Conservation (phyloP, 2,329 filamentous ascomycete genomes). For the Tolypocladium tundrense region DNA sequence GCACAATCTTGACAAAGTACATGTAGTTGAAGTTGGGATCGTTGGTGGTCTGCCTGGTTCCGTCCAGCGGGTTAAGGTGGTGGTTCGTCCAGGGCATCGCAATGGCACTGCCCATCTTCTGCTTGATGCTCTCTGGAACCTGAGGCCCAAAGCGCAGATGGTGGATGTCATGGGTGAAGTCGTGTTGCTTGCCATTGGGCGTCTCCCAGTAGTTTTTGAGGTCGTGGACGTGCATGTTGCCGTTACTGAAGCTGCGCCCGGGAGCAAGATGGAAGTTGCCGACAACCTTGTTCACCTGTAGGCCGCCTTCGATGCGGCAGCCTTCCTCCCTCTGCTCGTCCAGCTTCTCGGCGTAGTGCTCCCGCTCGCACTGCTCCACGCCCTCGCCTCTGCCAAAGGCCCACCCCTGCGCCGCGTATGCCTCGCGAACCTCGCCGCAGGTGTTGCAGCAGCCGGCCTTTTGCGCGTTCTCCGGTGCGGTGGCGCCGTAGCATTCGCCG, state of each 20-base stretch:
- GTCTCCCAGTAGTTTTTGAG: slow-evolving; percentile 87
- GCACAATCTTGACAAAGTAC: slow-evolving; percentile 99
- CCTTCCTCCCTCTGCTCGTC: slow-evolving; percentile 84
- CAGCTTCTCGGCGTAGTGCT: slow-evolving; percentile 85
- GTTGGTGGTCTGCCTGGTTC: slow-evolving; percentile 61
- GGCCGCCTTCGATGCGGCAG: slow-evolving; percentile 82
- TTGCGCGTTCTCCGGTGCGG: slow-evolving; percentile 54
- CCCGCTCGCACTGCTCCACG: slow-evolving; percentile 89
- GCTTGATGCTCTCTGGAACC: slow-evolving; percentile 60
- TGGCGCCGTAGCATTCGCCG: slow-evolving; percentile 83
- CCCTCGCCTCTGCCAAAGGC: slow-evolving; percentile 86
- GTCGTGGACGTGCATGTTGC: slow-evolving; percentile 96
- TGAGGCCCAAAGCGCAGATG: slow-evolving; percentile 87
- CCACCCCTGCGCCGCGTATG: slow-evolving; percentile 85
- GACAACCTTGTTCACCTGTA: slow-evolving; percentile 96
- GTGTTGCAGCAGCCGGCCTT: slow-evolving; percentile 95
- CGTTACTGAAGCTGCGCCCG: slow-evolving; percentile 89
- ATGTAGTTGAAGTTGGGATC: slow-evolving; percentile 92
- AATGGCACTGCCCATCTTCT: slow-evolving; percentile 45
- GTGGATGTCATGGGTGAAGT: slow-evolving; percentile 84
- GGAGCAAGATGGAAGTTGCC: slow-evolving; percentile 98
- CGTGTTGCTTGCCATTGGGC: slow-evolving; percentile 59
- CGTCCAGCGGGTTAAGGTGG: slow-evolving; percentile 85
- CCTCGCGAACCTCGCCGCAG: slow-evolving; percentile 92
- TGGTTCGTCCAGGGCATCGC: slow-evolving; percentile 69